A percentile compares a stretch with the other conserved stretches of the same genome.
Conservation (phyloP, 139 green algal genomes). For the Chlamydomonas sp. region DNA sequence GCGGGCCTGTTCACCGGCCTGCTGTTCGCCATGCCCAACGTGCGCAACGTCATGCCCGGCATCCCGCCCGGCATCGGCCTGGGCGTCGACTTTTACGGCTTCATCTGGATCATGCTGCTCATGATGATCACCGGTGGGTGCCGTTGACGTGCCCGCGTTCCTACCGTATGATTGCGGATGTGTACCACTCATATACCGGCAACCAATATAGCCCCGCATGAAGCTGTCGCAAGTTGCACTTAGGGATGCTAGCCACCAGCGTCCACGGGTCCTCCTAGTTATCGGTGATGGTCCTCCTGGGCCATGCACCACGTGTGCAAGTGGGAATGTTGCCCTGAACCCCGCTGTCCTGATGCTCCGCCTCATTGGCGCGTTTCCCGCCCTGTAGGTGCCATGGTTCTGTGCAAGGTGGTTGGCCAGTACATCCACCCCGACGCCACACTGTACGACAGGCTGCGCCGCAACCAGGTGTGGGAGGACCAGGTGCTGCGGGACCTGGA, state of each 20-base stretch:
- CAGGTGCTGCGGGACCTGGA: not conserved
- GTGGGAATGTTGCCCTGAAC: not conserved
- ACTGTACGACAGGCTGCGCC: not conserved
- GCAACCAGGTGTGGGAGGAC: not conserved
- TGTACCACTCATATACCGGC: not conserved
- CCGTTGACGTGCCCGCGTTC: not conserved
- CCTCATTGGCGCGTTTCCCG: not conserved
- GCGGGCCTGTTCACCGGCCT: not conserved
- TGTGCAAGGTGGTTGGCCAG: not conserved
- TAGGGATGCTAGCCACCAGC: too few relatives aligned
- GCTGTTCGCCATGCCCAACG: not conserved
- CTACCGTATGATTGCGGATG: not conserved
- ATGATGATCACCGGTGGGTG: not conserved
- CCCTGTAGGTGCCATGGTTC: not conserved
- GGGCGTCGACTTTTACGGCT: not conserved
- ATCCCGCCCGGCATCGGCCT: not conserved
- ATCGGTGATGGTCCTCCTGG: too few relatives aligned
- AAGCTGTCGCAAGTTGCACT: too few relatives aligned
- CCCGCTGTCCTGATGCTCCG: not conserved
- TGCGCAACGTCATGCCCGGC: not conserved
- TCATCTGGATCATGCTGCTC: not conserved
- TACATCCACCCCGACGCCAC: not conserved
- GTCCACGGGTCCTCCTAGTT: too few relatives aligned
- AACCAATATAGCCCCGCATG: not conserved
- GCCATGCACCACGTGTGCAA: too few relatives aligned